Evolutionary conservation across 768 basidiomycete genomes (phyloP).

Genomic region (Phylloporus sp.): DNA sequence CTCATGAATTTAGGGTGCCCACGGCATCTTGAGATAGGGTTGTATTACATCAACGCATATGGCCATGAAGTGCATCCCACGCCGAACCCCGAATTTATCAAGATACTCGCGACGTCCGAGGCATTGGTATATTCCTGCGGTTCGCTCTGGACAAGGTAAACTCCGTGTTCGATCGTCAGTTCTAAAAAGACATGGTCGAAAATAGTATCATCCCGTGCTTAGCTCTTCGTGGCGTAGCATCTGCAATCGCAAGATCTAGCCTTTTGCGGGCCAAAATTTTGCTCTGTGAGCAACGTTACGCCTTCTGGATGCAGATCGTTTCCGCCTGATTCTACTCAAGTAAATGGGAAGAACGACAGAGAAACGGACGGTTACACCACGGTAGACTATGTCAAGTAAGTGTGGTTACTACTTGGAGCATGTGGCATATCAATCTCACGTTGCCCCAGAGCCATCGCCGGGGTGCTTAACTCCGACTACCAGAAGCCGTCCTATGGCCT

Average conservation of each 20-base stretch:
- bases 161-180: slow-evolving; percentile 1
- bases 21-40: slow-evolving; percentile 38
- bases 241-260: slow-evolving; percentile 68
- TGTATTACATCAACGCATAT: slow-evolving; percentile 88
- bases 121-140: slow-evolving; percentile 89
- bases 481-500: slow-evolving; percentile 46
- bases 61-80: slow-evolving; percentile 88
- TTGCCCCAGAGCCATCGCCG: slow-evolving; percentile 52
- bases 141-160: slow-evolving; percentile 88
- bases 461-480: slow-evolving; percentile 64
- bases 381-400: slow-evolving; percentile 73
- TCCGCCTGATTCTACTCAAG: slow-evolving; percentile 37
- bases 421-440: slow-evolving; percentile 6
- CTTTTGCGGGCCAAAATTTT: slow-evolving; percentile 75
- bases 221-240: slow-evolving; percentile 74
- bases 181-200: slow-evolving; percentile 2
- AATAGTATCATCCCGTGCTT: slow-evolving; percentile 86
- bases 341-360: slow-evolving; percentile 84
- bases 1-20: slow-evolving; percentile 2
- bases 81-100: slow-evolving; percentile 78
- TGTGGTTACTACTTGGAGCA: slow-evolving; percentile 12
- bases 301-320: background rate
- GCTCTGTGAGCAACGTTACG: slow-evolving; percentile 53
- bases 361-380: slow-evolving; percentile 87
- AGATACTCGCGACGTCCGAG: slow-evolving; percentile 53